Evolutionary conservation across 306 rosid species (phyloP).

Genomic region (Prosopis cineraria): DNA sequence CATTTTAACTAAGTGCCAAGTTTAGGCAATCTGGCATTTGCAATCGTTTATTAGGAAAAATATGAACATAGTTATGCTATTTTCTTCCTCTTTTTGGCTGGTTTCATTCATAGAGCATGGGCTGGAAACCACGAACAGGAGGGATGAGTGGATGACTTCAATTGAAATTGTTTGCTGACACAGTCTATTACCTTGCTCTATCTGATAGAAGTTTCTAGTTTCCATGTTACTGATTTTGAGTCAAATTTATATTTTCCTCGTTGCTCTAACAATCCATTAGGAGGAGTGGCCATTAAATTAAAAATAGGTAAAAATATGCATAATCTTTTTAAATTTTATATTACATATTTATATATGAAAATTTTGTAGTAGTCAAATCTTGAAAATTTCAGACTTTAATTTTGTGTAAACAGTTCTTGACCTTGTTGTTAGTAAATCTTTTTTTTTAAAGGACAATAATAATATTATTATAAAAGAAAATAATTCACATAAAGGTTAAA

Average conservation of each 20-base stretch:
- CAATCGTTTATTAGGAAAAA: background rate
- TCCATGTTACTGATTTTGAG: slow-evolving; percentile 37
- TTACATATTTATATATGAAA: background rate
- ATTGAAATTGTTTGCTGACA: slow-evolving; percentile 23
- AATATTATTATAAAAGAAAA: too few species aligned
- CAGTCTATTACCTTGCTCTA: slow-evolving; percentile 9
- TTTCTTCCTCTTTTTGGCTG: background rate
- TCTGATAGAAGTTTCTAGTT: slow-evolving; percentile 37
- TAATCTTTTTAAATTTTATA: background rate
- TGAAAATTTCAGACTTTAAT: background rate
- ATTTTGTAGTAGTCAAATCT: background rate
- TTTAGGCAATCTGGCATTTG: too few species aligned
- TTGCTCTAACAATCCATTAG: background rate
- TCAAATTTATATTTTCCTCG: background rate
- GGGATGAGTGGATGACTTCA: too few species aligned
- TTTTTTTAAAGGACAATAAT: too few species aligned
- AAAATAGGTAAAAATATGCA: background rate
- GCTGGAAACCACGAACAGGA: background rate
- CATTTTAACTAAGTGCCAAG: too few species aligned
- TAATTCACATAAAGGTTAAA: too few species aligned
- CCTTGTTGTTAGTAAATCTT: background rate
- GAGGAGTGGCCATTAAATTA: background rate
- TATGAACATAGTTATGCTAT: background rate
- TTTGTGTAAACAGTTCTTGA: background rate
- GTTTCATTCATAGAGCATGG: background rate